These are phyloP conservation scores for Zarea fungicola DNA, from an alignment of 2,329 filamentous ascomycete species.

Conservation along the genomic window DNA sequence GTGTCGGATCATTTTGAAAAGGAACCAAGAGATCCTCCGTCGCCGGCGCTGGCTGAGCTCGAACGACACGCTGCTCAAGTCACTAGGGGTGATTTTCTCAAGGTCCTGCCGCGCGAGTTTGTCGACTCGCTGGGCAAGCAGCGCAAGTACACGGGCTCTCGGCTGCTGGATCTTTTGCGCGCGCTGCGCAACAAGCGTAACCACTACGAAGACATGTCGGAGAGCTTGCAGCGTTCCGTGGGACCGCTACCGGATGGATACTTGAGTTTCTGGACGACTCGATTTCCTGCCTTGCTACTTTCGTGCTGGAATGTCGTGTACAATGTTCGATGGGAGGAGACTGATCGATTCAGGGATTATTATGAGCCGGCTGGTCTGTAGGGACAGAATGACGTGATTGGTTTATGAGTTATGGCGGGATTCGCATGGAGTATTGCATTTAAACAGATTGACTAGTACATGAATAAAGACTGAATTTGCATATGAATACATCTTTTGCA, in stretches of 20 bases:
- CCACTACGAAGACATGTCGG: constrained; percentile 94
- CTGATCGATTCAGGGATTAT: constrained; percentile 67
- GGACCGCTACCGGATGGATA: constrained; percentile 76
- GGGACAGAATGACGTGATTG: too few relatives aligned
- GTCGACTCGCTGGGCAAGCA: constrained; percentile 89
- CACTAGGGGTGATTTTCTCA: constrained; percentile 71
- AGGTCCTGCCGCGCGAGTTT: constrained; percentile 70
- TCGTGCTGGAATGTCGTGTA: constrained; percentile 71
- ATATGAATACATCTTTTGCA: too few relatives aligned
- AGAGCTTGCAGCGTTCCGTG: constrained; percentile 63
- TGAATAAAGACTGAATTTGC: too few relatives aligned
- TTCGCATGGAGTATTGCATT: too few relatives aligned
- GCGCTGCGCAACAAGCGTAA: constrained; percentile 95
- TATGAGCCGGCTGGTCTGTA: constrained; percentile 45
- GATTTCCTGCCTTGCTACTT: constrained; percentile 74
- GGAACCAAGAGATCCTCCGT: constrained; percentile 79
- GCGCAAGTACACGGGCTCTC: constrained; percentile 83
- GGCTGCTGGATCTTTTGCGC: constrained; percentile 78
- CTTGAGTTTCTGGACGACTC: constrained; percentile 72
- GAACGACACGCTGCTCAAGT: constrained; percentile 49
- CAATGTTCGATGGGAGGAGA: constrained; percentile 56
- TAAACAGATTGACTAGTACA: too few relatives aligned
- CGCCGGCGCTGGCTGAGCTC: constrained; percentile 56
- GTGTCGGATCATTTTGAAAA: constrained; percentile 96
- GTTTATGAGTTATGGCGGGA: too few relatives aligned